A percentile compares a stretch with the other conserved stretches of the same genome.
These are phyloP conservation scores for Hanseniaspora pseudoguilliermondii DNA, from an alignment of 805 yeast species.

Conservation along the genomic window DNA sequence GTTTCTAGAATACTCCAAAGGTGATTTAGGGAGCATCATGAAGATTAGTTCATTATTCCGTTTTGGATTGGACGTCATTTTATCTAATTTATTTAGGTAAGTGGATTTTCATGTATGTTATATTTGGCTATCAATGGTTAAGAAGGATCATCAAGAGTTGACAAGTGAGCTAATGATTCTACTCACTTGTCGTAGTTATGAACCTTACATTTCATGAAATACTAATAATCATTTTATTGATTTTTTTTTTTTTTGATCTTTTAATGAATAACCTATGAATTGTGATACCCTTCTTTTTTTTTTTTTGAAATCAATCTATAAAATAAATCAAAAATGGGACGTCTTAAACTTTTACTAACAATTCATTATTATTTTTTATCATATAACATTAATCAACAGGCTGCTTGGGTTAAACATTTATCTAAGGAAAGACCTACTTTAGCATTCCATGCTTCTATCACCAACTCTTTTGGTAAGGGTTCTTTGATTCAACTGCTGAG, in stretches of 20 bases:
- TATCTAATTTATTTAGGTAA: not conserved
- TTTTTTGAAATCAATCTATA: too few species aligned
- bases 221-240: too few species aligned
- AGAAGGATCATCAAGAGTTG: slow-evolving; percentile 62
- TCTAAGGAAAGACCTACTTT: slow-evolving; percentile 86
- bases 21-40: slow-evolving; percentile 30
- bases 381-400: slow-evolving; percentile 36
- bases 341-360: slow-evolving; percentile 16
- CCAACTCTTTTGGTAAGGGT: slow-evolving; percentile 96
- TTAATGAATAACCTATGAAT: slow-evolving; percentile 13
- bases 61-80: slow-evolving; percentile 30
- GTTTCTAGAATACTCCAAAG: slow-evolving; percentile 18
- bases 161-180: slow-evolving; percentile 25
- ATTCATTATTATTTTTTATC: slow-evolving; percentile 26
- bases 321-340: slow-evolving; percentile 8
- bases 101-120: slow-evolving; percentile 21
- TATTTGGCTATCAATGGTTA: slow-evolving; percentile 34
- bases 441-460: slow-evolving; percentile 96
- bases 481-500: slow-evolving; percentile 83
- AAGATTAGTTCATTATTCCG: slow-evolving; percentile 20
- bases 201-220: slow-evolving; percentile 46
- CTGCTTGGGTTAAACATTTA: slow-evolving; percentile 95
- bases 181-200: slow-evolving; percentile 68
- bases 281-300: slow-evolving; percentile 7
- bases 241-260: slow-evolving; percentile 5